Conservation (phyloP, 805 yeast genomes). For the Starmerella davenportii region DNA sequence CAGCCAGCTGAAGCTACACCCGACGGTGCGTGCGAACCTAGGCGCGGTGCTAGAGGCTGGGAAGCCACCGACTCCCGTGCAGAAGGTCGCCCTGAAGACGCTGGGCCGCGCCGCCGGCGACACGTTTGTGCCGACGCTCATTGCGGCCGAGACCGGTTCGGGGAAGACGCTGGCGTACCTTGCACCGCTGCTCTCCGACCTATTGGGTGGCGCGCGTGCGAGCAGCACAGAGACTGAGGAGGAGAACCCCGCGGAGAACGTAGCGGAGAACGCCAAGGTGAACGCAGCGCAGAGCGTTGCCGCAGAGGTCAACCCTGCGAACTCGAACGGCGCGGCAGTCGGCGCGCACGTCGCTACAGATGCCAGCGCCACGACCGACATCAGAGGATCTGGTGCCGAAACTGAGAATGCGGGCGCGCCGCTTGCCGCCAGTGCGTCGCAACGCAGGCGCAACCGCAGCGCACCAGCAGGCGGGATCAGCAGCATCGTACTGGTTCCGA, state of each 20-base stretch:
- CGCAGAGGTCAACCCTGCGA: not conserved
- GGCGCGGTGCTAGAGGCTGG: constrained; percentile 6
- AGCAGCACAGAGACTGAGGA: constrained; percentile 23
- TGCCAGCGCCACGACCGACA: not conserved
- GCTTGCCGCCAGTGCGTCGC: constrained; percentile 16
- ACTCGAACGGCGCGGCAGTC: not conserved
- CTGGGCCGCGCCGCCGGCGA: constrained; percentile 27
- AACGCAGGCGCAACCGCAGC: too few relatives aligned
- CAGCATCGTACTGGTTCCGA: constrained; percentile 68
- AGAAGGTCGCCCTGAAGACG: constrained; percentile 51
- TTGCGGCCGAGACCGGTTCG: constrained; percentile 94
- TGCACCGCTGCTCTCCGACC: constrained; percentile 51
- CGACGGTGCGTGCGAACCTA: constrained; percentile 44
- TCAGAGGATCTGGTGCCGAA: not conserved
- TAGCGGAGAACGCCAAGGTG: not conserved
- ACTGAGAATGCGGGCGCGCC: not conserved
- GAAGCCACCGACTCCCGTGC: constrained; percentile 56
- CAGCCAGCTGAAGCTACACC: constrained; percentile 46
- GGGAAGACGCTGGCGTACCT: constrained; percentile 92
- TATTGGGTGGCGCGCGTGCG: too few relatives aligned
- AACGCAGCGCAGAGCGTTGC: not conserved
- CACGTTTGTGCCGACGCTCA: constrained; percentile 28
- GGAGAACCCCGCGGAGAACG: not conserved
- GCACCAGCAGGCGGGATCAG: constrained; percentile 26
- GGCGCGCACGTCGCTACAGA: not conserved